phyloP scores from a whole-genome alignment of 2,329 filamentous ascomycete genomes.

The Trichothecium sympodiale region DNA sequence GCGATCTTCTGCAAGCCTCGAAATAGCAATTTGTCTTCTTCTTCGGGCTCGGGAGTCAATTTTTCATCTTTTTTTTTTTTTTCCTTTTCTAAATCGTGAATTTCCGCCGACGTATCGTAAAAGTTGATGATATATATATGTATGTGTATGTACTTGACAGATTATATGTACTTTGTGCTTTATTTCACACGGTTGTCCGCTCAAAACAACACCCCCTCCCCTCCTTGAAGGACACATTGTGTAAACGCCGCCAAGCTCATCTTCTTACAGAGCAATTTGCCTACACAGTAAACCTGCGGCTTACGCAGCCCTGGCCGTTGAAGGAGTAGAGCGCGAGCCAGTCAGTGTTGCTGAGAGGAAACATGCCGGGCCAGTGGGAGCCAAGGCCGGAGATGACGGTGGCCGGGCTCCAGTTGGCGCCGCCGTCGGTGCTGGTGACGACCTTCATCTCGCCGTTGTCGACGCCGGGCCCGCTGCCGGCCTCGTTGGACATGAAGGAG shows the following conservation, averaged over 20 bases:
- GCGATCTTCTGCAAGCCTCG: too few species aligned
- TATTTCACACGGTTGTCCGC: too few species aligned
- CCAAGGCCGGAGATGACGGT: slow-evolving; percentile 13
- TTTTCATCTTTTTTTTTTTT: too few species aligned
- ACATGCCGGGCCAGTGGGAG: slow-evolving; percentile 21
- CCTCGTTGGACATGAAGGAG: slow-evolving; percentile 35
- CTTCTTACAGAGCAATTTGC: slow-evolving; percentile 1
- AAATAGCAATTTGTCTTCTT: too few species aligned
- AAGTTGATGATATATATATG: too few species aligned
- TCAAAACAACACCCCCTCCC: too few species aligned
- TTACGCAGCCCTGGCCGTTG: neutral
- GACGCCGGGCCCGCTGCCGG: slow-evolving; percentile 13
- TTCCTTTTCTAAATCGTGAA: too few species aligned
- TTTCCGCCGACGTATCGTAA: too few species aligned
- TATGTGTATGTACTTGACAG: neutral
- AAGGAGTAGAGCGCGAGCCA: slow-evolving; percentile 1
- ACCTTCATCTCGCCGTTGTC: slow-evolving; percentile 15
- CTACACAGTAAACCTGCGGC: neutral
- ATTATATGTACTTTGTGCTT: too few species aligned
- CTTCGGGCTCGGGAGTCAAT: too few species aligned
- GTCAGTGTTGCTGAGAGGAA: slow-evolving; percentile 4
- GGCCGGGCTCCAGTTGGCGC: slow-evolving; percentile 13
- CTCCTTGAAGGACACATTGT: too few species aligned
- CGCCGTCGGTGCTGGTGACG: slow-evolving; percentile 15
- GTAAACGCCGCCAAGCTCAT: too few species aligned